These are phyloP conservation scores for Mucuna pruriens DNA, from an alignment of 306 rosid species.

Conservation along the genomic window DNA sequence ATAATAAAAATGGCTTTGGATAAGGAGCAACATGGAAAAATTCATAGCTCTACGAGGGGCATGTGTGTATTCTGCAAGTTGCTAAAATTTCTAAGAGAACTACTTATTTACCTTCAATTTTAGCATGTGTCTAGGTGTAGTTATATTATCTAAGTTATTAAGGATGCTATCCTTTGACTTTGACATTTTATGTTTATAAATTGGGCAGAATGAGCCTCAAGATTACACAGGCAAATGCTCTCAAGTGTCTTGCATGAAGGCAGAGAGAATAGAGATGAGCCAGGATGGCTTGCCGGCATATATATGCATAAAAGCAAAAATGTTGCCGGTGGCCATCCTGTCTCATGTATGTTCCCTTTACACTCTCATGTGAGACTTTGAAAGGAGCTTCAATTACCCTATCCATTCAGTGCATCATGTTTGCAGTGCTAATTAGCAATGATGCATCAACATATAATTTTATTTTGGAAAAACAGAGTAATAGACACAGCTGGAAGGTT, in stretches of 20 bases:
- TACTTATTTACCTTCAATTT: not conserved
- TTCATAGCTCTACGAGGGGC: not conserved
- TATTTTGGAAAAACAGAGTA: not conserved
- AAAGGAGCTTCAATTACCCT: not conserved
- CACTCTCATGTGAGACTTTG: slow-evolving; percentile 27
- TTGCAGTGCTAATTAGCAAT: not conserved
- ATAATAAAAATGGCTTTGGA: not conserved
- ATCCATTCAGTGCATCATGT: not conserved
- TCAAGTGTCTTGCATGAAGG: slow-evolving; percentile 31
- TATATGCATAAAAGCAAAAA: not conserved
- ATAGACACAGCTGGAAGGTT: too few species aligned
- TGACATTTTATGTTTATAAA: slow-evolving; percentile 15
- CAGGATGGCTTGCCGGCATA: slow-evolving; percentile 53
- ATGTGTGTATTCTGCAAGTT: not conserved
- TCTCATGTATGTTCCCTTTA: slow-evolving; percentile 42
- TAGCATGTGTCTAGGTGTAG: not conserved
- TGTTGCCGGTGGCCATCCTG: slow-evolving; percentile 33
- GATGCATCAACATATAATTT: not conserved
- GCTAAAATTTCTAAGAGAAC: too few species aligned
- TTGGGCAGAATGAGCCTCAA: not conserved
- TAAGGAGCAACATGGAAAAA: slow-evolving; percentile 11
- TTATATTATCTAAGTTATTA: not conserved
- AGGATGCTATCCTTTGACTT: not conserved
- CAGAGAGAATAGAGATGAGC: slow-evolving; percentile 40
- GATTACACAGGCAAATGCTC: not conserved